Conservation (phyloP, 768 basidiomycete species). For the Chalciporus sphaerocephalus region DNA sequence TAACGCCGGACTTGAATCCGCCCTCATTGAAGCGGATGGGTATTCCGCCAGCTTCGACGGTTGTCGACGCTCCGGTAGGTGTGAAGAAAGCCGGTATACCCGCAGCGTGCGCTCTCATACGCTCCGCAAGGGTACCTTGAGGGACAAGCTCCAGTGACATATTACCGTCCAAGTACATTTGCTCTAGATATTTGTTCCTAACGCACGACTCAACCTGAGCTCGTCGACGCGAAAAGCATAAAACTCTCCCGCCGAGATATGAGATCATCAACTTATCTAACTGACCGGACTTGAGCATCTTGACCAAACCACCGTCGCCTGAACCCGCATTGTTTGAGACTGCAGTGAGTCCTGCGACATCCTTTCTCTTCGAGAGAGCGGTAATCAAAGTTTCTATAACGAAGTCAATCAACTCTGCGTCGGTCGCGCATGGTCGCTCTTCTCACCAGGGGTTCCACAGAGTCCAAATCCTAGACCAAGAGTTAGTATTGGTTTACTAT, state of each 20-base stretch:
- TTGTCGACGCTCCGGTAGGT: conserved; percentile 83
- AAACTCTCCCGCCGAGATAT: conserved; percentile 76
- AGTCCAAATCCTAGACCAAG: conserved; percentile 91
- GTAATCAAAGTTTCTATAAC: conserved; percentile 73
- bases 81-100: conserved; percentile 94
- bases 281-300: conserved; percentile 69
- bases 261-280: conserved; percentile 82
- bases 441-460: conserved; percentile 88
- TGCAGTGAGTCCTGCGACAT: conserved; percentile 71
- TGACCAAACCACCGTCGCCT: conserved; percentile 70
- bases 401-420: background rate
- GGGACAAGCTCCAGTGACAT: conserved; percentile 87
- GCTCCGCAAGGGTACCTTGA: conserved; percentile 86
- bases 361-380: conserved; percentile 69
- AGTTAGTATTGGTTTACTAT: too few species aligned
- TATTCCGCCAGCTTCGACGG: conserved; percentile 74
- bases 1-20: conserved; percentile 65
- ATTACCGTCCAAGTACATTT: conserved; percentile 72
- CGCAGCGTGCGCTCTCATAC: conserved; percentile 82
- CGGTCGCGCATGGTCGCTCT: conserved; percentile 8
- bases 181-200: conserved; percentile 85
- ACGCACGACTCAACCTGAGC: too few species aligned
- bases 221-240: background rate
- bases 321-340: conserved; percentile 88
- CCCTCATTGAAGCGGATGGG: conserved; percentile 76